Base-by-base conservation (phyloP, 179 eudicot genomes). In the Spergularia azorica region DNA sequence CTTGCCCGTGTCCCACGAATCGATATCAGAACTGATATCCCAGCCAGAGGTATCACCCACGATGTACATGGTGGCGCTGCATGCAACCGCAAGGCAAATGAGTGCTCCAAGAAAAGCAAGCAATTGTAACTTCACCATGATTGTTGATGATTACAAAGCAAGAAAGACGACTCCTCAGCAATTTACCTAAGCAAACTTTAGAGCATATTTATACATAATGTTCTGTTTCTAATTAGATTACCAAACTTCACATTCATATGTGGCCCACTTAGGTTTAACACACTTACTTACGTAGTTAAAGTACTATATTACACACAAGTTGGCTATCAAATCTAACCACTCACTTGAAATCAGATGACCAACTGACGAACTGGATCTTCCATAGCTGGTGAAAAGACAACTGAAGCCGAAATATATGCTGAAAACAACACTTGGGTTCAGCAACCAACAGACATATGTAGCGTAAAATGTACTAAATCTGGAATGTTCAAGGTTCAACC, bases 11-110 rank as follows among this genome's bases (percentile, higher is more conserved):
- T 52, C 46, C 97, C 95, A 92, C 5, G 90, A 72, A 69, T 85
- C 87, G 6, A 89, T 82, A 77, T 92, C 89, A 15, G 88, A 74
- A 77, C 92, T 90, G 9, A 89, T 86, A 82, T 90, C 97, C 95
- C 97, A 92, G 62, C 97, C 97, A 1, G 87, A 57, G 43, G 39
- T 81, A 32, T 86, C 95, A 0, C 95, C 95, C 2, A 92, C 91
- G 2, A 75, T 89, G 83, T 87, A 86, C 41, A 77, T 66, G 60
- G 93, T 79, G 8, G 89, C 92, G 36, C 75, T 84, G 77, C 88
- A 85, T 74, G 83, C 78, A 39, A 79, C 63, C 16, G 77, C 50
- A 16, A 84, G 83, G 70, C 84, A 76, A 9, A 86, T 56, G 63
- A 81, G 79, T 64, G 17, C 67, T 15, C 81, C 77, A 10, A 72